Evolutionary conservation across 257 asterid genomes (phyloP), one percentile per base, ranked within the genome.

Genomic region (Thymus quinquecostatus): DNA sequence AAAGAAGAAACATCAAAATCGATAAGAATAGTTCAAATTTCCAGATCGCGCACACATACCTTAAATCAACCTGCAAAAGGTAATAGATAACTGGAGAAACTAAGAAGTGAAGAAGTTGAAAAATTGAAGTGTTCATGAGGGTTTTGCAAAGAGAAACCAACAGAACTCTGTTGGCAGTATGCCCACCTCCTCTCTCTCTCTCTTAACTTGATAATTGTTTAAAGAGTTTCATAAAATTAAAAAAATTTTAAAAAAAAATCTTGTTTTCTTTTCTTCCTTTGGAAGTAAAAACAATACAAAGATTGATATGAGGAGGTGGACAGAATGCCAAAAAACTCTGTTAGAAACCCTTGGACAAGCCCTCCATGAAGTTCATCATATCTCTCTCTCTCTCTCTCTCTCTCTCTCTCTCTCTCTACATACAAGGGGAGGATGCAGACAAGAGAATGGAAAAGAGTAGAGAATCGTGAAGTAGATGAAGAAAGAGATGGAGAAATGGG

Each of bases 251-350:
- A n/a, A n/a, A n/a, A 1, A 6, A 21, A 38, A 41, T 56, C 3
- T 28, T 44, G 10, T 75, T 8, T 53, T 9, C 29, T n/a, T 27
- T 2, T 27, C 27, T 8, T 3, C 2, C 21, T 21, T 21, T 27
- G 5, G 0, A 2, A 27, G 43, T 4, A 43, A 40, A n/a, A 1
- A 12, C 32, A 47, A 55, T 4, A 10, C 9, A 11, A 30, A 2
- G 1, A 1, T 6, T 12, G 9, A 38, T 38, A 32, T 60, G 10
- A 51, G 86, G 97, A 91, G 97, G 97, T 88, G 96, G 97, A 91
- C 97, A 91, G 97, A 91, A 91, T 91, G 97, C 97, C 97, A 91
- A 91, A 68, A 81, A 87, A 65, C 83, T 86, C 81, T 87, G 95
- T 79, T 57, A 81, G 88, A 74, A 79, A 76, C 93, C 79, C 93